Base-by-base conservation (phyloP, 148 eudicot species). In the Bassia scoparia region DNA sequence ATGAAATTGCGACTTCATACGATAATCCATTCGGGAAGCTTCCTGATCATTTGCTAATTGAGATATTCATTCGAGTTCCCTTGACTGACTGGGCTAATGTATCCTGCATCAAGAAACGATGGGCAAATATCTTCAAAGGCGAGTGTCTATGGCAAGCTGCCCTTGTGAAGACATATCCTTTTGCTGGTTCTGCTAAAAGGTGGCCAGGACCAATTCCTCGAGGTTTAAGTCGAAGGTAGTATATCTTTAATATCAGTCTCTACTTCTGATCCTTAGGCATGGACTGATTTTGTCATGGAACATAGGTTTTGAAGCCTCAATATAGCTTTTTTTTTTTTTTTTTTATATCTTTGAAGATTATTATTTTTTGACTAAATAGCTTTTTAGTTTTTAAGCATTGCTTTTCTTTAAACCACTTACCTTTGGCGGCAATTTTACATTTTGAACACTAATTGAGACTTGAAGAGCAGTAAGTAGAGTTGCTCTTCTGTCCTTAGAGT, bases 181-280 rank as follows among this genome's bases (percentile, higher is more conserved):
- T 61, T 23, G 87, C 84, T 78, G 81, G 66, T 53, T 78, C 69
- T 30, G 76, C 83, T 38, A 84, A 78, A 81, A 80, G 82, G 69
- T 90, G 96, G 96, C 96, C 93, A 20, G 96, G 96, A 61, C 96
- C 96, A 43, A 89, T 89, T 72, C 96, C 93, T 81, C 86, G 76
- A 67, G 90, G 90, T 64, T 58, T 80, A 41, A 85, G 89, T 83
- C 89, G 84, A 86, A 89, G 93, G 96, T 89, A 77, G 96, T 89
- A 77, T 3, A 11, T 31, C 62, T 64, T 35, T 6, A 43, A 33
- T 41, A 38, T 9, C 27, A 46, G 43, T 72, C 44, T 37, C 18
- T 24, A 4, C 56, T 9, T 52, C 24, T 4, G 7, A 7, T 52
- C 20, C 35, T 34, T 30, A 11, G 34, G 24, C 21, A 23, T 18